Percentiles rank a stretch among this genome's conserved stretches.
Evolutionary conservation across 140 eudicot genomes (phyloP).

Genomic region (Bidens hawaiensis): DNA sequence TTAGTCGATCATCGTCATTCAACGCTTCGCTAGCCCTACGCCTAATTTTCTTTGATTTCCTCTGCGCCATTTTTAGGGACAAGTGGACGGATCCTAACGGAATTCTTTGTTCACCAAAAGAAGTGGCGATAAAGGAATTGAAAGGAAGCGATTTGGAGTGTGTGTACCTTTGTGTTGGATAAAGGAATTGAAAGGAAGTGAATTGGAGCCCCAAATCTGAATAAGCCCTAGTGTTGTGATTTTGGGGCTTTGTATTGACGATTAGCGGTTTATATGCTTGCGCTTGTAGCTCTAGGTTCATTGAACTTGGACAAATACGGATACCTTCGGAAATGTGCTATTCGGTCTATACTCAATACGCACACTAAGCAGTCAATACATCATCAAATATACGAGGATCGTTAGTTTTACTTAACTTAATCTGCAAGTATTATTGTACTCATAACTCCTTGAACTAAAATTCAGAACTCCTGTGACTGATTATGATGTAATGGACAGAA

Average conservation of each 20-base stretch:
- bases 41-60: neutral
- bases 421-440: neutral
- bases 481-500: neutral
- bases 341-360: neutral
- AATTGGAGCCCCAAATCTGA: slow-evolving; percentile 18
- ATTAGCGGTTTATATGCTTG: neutral
- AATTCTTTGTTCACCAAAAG: neutral
- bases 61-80: slow-evolving; percentile 5
- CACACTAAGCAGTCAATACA: slow-evolving; percentile 1
- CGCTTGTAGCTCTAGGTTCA: slow-evolving; percentile 7
- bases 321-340: slow-evolving; percentile 7
- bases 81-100: neutral
- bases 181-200: slow-evolving; percentile 2
- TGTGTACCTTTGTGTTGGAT: neutral
- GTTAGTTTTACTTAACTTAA: neutral
- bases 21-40: neutral
- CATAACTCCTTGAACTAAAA: neutral
- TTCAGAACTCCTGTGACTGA: neutral
- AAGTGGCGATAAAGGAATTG: no score
- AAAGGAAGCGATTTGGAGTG: slow-evolving; percentile 10
- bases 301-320: slow-evolving; percentile 6
- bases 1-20: slow-evolving; percentile 20
- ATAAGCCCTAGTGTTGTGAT: neutral
- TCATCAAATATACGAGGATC: neutral
- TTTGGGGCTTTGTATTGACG: slow-evolving; percentile 9